Conservation (phyloP, 1,284 basidiomycete species). For the Inonotus hispidus region DNA sequence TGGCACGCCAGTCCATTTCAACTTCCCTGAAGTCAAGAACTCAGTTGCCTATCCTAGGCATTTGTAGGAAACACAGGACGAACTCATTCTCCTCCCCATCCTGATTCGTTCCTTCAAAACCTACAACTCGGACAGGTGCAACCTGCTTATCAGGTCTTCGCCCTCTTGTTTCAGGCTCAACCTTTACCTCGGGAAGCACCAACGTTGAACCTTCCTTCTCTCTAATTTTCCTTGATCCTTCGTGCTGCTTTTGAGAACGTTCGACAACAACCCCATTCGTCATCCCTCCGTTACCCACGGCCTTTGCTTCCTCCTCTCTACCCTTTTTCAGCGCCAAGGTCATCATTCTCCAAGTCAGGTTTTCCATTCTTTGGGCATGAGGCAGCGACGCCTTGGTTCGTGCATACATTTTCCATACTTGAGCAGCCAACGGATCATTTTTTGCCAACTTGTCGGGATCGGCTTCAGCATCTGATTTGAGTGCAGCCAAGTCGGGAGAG, state of each 20-base stretch:
- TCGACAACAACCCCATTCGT: neutral
- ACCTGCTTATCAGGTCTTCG: conserved; percentile 73
- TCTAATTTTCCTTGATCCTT: neutral
- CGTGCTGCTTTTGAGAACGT: conserved; percentile 1
- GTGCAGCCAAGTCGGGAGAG: conserved; percentile 55
- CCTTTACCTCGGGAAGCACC: conserved; percentile 20
- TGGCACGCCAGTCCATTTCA: conserved; percentile 91
- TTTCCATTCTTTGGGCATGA: conserved; percentile 95
- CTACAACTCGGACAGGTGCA: conserved; percentile 64
- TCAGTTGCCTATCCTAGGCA: conserved; percentile 19
- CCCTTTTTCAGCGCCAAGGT: conserved; percentile 87
- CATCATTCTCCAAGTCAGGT: conserved; percentile 98
- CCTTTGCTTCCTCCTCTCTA: conserved; percentile 54
- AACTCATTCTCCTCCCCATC: conserved; percentile 73
- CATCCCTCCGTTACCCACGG: neutral
- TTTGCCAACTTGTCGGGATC: conserved; percentile 64
- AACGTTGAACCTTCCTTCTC: conserved; percentile 26
- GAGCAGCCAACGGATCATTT: conserved; percentile 88
- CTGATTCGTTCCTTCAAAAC: conserved; percentile 71
- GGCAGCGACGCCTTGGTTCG: conserved; percentile 83
- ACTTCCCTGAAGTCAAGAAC: conserved; percentile 37
- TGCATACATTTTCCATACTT: conserved; percentile 97
- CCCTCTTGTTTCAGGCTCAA: conserved; percentile 47
- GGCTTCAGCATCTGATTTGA: conserved; percentile 36
- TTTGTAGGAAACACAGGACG: conserved; percentile 38